phyloP scores from a whole-genome alignment of 2,329 filamentous ascomycete genomes.

The Lachnellula willkommii region DNA sequence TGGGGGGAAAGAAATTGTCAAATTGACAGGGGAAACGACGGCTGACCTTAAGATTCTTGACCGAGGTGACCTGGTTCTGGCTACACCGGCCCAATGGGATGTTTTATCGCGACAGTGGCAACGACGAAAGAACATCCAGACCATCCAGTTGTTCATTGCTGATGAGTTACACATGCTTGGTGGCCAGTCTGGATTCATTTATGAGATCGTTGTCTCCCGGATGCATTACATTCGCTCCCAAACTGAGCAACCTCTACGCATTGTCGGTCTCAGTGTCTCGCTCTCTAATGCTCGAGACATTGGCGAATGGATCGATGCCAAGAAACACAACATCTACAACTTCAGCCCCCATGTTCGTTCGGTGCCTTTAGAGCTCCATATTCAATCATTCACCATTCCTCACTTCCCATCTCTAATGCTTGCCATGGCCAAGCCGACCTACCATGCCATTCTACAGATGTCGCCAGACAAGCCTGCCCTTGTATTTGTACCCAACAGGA shows the following conservation, averaged over 20 bases:
- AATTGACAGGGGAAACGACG: conserved; percentile 87
- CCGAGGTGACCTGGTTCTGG: conserved; percentile 80
- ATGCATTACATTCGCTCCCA: conserved; percentile 95
- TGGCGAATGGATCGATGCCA: conserved; percentile 96
- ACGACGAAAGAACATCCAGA: conserved; percentile 89
- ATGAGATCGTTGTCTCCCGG: conserved; percentile 94
- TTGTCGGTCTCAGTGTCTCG: conserved; percentile 85
- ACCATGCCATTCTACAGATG: conserved; percentile 80
- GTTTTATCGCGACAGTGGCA: conserved; percentile 95
- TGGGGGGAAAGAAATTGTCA: conserved; percentile 85
- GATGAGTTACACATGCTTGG: conserved; percentile 94
- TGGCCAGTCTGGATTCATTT: conserved; percentile 78
- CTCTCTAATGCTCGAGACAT: conserved; percentile 89
- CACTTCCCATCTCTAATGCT: conserved; percentile 98
- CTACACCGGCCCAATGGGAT: conserved; percentile 94
- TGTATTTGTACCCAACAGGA: conserved; percentile 86
- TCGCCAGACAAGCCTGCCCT: conserved; percentile 86
- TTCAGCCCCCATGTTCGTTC: conserved; percentile 90
- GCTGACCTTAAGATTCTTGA: conserved; percentile 86
- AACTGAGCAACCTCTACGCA: conserved; percentile 76
- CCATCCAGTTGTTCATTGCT: conserved; percentile 84
- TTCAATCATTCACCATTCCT: conserved; percentile 91
- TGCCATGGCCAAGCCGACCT: conserved; percentile 94
- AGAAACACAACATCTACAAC: conserved; percentile 97
- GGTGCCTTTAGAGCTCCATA: conserved; percentile 84